Percentiles rank a stretch among this genome's conserved stretches.
phyloP scores from a whole-genome alignment of 306 rosid genomes.

The Quercus wislizeni region DNA sequence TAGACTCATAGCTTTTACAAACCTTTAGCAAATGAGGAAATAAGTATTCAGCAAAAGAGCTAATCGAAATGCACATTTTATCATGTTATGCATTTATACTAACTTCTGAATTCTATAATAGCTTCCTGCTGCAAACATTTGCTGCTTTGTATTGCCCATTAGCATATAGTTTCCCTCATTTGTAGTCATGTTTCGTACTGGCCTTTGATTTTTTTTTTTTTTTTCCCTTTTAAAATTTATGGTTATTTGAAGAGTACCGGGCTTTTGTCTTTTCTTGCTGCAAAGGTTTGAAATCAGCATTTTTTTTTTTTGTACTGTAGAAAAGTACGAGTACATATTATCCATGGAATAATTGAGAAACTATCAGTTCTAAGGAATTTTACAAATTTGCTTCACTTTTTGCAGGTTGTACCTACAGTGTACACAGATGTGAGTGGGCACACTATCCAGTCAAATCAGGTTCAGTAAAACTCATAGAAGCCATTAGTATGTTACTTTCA shows the following conservation, averaged over 20 bases:
- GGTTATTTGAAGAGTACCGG: neutral
- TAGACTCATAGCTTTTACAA: too few species aligned
- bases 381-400: conserved; percentile 8
- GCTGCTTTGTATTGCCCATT: too few species aligned
- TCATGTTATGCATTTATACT: too few species aligned
- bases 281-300: neutral
- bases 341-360: neutral
- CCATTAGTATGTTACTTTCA: neutral
- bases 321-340: neutral
- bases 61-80: too few species aligned
- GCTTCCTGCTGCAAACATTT: too few species aligned
- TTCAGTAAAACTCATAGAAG: conserved; percentile 24
- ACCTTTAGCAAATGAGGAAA: too few species aligned
- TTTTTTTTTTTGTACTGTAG: neutral
- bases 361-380: neutral
- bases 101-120: too few species aligned
- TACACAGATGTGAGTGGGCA: conserved; percentile 82
- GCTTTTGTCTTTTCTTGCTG: neutral
- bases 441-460: conserved; percentile 95
- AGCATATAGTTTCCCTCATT: too few species aligned
- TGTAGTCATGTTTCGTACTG: neutral
- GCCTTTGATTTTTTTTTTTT: neutral
- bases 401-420: conserved; percentile 93
- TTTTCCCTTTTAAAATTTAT: neutral
- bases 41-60: too few species aligned